Percentiles rank a stretch among this genome's conserved stretches.
Conservation (phyloP, 1,139 yeast species). For the Hemisphaericaspora xylofermentans region DNA sequence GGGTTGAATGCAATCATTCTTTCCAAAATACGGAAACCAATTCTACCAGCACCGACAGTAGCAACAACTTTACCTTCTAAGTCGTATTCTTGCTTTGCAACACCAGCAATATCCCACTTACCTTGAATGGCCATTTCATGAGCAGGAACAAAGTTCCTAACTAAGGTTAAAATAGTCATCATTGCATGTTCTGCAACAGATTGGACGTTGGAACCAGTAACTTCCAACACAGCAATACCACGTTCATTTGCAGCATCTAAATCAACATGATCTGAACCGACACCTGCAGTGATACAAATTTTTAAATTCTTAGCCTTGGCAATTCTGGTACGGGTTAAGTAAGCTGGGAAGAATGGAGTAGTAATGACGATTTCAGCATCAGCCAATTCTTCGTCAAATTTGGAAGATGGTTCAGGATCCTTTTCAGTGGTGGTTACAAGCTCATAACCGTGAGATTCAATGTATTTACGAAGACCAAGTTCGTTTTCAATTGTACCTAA, state of each 20-base stretch:
- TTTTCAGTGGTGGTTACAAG: too few relatives aligned
- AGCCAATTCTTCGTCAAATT: too few relatives aligned
- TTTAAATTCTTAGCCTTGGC: constrained; percentile 73
- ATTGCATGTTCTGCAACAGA: constrained; percentile 81
- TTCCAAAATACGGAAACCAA: too few relatives aligned
- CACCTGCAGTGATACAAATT: constrained; percentile 77
- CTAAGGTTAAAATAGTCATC: constrained; percentile 69
- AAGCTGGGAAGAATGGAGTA: constrained; percentile 84
- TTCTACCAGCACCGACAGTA: too few relatives aligned
- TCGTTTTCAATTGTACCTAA: too few relatives aligned
- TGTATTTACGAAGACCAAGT: too few relatives aligned
- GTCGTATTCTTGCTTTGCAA: too few relatives aligned
- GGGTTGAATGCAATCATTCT: too few relatives aligned
- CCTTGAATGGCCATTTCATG: constrained; percentile 64
- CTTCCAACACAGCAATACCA: constrained; percentile 56
- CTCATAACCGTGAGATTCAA: too few relatives aligned
- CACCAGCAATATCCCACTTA: constrained; percentile 80
- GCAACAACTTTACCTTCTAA: too few relatives aligned
- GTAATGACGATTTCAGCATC: constrained; percentile 78
- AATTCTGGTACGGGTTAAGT: constrained; percentile 64
- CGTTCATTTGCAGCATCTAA: constrained; percentile 67
- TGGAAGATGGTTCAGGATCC: too few relatives aligned
- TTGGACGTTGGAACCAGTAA: too few relatives aligned
- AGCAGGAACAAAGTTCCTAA: constrained; percentile 78
- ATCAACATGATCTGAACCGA: constrained; percentile 82